Conservation (phyloP, 257 asterid genomes). For the Capsicum pubescens region DNA sequence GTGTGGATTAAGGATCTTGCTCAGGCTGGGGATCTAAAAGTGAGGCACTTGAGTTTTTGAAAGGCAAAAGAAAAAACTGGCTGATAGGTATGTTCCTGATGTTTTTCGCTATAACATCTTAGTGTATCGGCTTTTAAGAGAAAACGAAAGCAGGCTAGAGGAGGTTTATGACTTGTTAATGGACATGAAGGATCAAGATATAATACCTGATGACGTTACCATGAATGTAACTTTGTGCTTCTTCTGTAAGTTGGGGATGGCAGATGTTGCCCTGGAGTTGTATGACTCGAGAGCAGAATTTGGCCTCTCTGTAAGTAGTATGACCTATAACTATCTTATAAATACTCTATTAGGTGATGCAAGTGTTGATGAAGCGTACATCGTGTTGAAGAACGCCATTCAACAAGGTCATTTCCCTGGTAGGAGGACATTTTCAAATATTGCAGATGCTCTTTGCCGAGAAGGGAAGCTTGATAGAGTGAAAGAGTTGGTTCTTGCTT, state of each 20-base stretch:
- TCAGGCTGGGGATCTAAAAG: constrained; percentile 62
- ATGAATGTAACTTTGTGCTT: constrained; percentile 79
- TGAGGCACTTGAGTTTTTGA: constrained; percentile 66
- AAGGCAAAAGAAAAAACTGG: constrained; percentile 55
- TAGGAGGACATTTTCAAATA: constrained; percentile 53
- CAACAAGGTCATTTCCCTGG: constrained; percentile 70
- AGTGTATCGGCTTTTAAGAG: constrained; percentile 67
- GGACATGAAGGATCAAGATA: constrained; percentile 68
- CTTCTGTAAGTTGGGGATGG: constrained; percentile 79
- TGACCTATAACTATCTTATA: constrained; percentile 81
- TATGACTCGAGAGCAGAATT: constrained; percentile 69
- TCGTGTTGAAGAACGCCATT: constrained; percentile 55
- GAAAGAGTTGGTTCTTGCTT: constrained; percentile 62
- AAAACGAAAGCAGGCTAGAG: constrained; percentile 69
- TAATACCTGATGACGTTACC: constrained; percentile 63
- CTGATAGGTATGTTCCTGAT: constrained; percentile 70
- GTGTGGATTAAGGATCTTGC: constrained; percentile 68
- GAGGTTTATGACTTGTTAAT: constrained; percentile 75
- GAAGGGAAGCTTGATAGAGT: constrained; percentile 74
- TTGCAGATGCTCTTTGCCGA: constrained; percentile 65
- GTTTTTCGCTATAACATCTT: constrained; percentile 62
- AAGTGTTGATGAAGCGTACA: constrained; percentile 56
- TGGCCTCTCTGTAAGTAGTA: constrained; percentile 68
- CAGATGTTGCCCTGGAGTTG: constrained; percentile 69
- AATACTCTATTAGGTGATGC: constrained; percentile 66